A percentile compares a stretch with the other conserved stretches of the same genome.
These are phyloP conservation scores for Ceratocystis albifundus DNA, from an alignment of 2,329 filamentous ascomycete species.

Conservation along the genomic window DNA sequence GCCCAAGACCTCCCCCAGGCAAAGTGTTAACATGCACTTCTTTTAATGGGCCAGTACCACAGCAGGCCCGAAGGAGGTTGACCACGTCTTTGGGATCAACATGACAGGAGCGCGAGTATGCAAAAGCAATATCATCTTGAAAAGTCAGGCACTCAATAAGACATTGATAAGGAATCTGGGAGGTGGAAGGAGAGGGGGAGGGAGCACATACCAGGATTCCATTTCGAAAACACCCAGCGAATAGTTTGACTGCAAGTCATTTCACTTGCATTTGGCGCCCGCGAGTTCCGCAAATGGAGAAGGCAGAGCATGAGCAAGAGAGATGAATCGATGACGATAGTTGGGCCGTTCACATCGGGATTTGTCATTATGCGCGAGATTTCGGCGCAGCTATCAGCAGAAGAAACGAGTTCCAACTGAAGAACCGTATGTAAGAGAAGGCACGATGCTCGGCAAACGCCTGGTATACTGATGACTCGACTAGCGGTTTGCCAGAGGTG, in stretches of 20 bases:
- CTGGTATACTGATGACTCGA: conserved; percentile 57
- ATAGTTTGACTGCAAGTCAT: conserved; percentile 60
- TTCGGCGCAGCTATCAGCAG: conserved; percentile 55
- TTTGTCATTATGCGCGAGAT: conserved; percentile 62
- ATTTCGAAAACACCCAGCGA: conserved; percentile 70
- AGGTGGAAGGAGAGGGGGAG: background rate
- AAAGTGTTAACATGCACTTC: conserved; percentile 30
- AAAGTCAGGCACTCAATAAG: conserved; percentile 16
- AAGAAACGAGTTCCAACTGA: conserved; percentile 52
- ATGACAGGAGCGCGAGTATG: conserved; percentile 52
- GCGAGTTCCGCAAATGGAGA: conserved; percentile 52
- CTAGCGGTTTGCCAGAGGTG: conserved; percentile 64
- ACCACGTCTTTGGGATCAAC: conserved; percentile 54
- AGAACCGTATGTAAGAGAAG: conserved; percentile 60
- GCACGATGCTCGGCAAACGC: conserved; percentile 65
- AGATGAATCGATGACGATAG: conserved; percentile 66
- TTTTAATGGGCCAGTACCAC: conserved; percentile 39
- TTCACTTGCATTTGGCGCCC: conserved; percentile 57
- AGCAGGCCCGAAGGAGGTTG: conserved; percentile 57
- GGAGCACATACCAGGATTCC: conserved; percentile 64
- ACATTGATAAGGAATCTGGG: too few species aligned
- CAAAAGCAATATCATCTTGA: conserved; percentile 54
- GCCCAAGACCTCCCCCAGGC: conserved; percentile 39
- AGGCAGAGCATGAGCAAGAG: conserved; percentile 60
- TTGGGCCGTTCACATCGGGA: conserved; percentile 72